Evolutionary conservation across 192 early-diverging fungal species (phyloP), one percentile per base, ranked within the genome.

Genomic region (Linnemannia hyalina): DNA sequence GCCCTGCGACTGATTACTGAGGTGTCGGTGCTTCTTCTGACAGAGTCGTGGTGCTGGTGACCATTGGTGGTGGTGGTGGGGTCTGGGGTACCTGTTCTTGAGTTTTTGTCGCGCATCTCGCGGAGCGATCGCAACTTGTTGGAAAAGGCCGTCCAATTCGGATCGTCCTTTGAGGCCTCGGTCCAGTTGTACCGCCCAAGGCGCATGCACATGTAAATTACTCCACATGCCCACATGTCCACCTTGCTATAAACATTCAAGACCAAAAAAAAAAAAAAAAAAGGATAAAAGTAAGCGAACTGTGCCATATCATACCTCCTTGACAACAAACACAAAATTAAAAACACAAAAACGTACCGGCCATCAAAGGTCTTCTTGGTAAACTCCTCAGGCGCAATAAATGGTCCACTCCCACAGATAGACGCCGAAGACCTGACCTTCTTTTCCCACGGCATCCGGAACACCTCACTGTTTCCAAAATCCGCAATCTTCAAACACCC

Each of bases 371-470:
- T 93, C 11, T 87, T 82, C 40, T 82, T 76, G 8, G 70, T 85
- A 87, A 94, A 96, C 83, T 93, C 89, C 76, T 97, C 97, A 3
- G 97, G 97, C 0, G 97, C 97, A 85, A 97, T 97, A 77, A 97
- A 97, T 0, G 97, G 97, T 46, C 95, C 97, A 38, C 92, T 93
- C 22, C 97, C 97, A 65, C 93, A 92, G 40, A 95, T 81, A 3
- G 95, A 94, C 20, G 84, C 89, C 15, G 93, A 92, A 16, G 92
- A 89, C n/a, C 93, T 88, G n/a, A 89, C 73, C 54, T 89, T 87
- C 22, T 75, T 89, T 70, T 94, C 91, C 91, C 95, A 96, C 13
- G 93, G 93, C 75, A 93, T 94, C 65, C 94, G 89, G 88, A 97
- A 97, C 38, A 95, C 95, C 70, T 94, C 93, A 6, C 92, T 92